A percentile compares a stretch with the other conserved stretches of the same genome.
Evolutionary conservation across 2,329 filamentous ascomycete genomes (phyloP).

Genomic region (Teratosphaeria pseudoeucalypti): DNA sequence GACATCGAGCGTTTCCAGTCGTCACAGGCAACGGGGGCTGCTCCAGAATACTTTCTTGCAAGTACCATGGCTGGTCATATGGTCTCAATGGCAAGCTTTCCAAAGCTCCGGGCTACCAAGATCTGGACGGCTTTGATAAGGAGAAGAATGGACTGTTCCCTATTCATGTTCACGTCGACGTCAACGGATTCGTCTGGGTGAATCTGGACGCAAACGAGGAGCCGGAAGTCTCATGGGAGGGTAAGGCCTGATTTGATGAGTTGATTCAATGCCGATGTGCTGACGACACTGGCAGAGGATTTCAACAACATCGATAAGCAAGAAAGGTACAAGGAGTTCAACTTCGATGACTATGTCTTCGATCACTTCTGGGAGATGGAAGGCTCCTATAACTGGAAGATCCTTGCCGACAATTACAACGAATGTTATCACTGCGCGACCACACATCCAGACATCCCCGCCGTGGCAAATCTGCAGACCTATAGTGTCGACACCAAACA

Average conservation of each 20-base stretch:
- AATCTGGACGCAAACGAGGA: constrained; percentile 42
- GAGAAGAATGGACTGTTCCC: constrained; percentile 46
- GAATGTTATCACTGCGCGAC: constrained; percentile 55
- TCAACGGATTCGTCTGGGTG: constrained; percentile 48
- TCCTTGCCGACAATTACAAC: constrained; percentile 54
- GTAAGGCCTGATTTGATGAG: background rate
- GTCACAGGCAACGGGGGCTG: constrained; percentile 43
- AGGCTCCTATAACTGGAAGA: constrained; percentile 51
- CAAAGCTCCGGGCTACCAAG: constrained; percentile 50
- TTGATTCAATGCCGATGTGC: background rate
- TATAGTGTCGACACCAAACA: constrained; percentile 44
- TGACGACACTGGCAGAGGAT: constrained; percentile 8
- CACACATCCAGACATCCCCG: constrained; percentile 48
- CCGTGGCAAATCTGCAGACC: constrained; percentile 46
- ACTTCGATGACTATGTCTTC: constrained; percentile 7
- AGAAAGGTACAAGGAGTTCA: constrained; percentile 25
- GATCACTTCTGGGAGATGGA: constrained; percentile 35
- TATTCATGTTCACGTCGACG: constrained; percentile 45
- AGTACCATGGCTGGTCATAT: constrained; percentile 56
- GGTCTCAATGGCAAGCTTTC: constrained; percentile 47
- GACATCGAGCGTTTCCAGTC: constrained; percentile 51
- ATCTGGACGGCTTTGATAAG: constrained; percentile 47
- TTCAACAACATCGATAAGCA: constrained; percentile 41
- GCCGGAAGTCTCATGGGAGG: constrained; percentile 40
- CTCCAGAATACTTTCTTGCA: constrained; percentile 46